phyloP scores from a whole-genome alignment of 2,329 filamentous ascomycete species.

The Sporothrix humicola region DNA sequence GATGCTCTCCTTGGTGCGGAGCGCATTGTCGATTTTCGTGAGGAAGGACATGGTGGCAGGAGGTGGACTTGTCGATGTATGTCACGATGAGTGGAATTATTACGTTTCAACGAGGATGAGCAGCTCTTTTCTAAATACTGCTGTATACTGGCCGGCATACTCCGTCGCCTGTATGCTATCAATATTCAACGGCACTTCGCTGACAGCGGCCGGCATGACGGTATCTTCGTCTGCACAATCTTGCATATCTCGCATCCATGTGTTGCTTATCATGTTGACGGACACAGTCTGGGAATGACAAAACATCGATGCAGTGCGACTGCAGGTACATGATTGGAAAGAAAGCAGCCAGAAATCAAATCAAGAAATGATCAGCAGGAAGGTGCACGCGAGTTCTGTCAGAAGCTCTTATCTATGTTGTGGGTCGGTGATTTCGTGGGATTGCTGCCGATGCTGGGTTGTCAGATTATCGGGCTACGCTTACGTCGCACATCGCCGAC shows the following conservation, averaged over 20 bases:
- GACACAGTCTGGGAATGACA: background rate
- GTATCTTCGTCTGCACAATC: too few relatives aligned
- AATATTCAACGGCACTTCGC: background rate
- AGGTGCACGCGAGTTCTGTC: background rate
- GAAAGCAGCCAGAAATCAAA: background rate
- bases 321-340: background rate
- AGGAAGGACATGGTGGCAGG: constrained; percentile 24
- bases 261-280: background rate
- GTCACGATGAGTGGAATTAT: too few relatives aligned
- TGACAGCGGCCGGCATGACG: background rate
- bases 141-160: too few relatives aligned
- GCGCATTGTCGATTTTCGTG: constrained; percentile 12
- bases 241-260: background rate
- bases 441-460: background rate
- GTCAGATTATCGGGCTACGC: background rate
- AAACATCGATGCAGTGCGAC: background rate
- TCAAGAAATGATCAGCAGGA: background rate
- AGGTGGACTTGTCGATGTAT: too few relatives aligned
- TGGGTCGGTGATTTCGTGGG: background rate
- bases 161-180: background rate
- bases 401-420: background rate
- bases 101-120: too few relatives aligned
- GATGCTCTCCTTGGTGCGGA: constrained; percentile 30
- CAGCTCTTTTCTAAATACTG: too few relatives aligned
- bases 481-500: constrained; percentile 8